Conservation (phyloP, 2,329 filamentous ascomycete species). For the Colletotrichum chlorophyti region DNA sequence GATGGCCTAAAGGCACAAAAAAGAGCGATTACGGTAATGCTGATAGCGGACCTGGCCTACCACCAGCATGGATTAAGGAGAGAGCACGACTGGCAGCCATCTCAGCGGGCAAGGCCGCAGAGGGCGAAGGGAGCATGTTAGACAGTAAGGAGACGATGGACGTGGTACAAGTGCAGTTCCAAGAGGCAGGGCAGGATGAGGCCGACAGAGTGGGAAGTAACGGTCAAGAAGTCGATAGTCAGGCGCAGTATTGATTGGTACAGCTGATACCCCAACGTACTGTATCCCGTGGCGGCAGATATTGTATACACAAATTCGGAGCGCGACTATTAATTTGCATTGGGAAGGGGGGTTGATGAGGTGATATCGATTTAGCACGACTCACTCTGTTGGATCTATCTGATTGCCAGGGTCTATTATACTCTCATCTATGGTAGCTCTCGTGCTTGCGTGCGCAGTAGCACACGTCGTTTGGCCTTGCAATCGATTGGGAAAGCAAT, state of each 20-base stretch:
- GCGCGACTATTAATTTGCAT: no score
- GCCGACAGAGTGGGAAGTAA: background rate
- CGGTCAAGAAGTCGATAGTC: background rate
- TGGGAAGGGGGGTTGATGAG: no score
- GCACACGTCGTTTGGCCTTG: no score
- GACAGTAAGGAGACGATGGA: constrained; percentile 24
- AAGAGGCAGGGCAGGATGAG: background rate
- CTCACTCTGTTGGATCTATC: no score
- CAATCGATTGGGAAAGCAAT: no score
- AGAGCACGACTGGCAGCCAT: constrained; percentile 31
- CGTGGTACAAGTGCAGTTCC: constrained; percentile 27
- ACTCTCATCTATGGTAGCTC: no score
- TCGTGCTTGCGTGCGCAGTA: no score
- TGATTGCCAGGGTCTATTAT: no score
- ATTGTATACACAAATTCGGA: no score
- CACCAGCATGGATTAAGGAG: constrained; percentile 59
- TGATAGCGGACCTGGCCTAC: constrained; percentile 68
- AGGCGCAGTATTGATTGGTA: constrained; percentile 9
- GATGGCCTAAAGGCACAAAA: constrained; percentile 73
- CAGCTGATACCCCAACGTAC: constrained; percentile 5
- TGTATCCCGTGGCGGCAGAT: background rate
- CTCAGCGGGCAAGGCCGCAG: constrained; percentile 31
- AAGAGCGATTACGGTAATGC: constrained; percentile 73
- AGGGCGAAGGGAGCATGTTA: background rate
- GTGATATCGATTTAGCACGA: background rate